Conservation (phyloP, 208 protist species). For the Acanthamoeba polyphaga region DNA sequence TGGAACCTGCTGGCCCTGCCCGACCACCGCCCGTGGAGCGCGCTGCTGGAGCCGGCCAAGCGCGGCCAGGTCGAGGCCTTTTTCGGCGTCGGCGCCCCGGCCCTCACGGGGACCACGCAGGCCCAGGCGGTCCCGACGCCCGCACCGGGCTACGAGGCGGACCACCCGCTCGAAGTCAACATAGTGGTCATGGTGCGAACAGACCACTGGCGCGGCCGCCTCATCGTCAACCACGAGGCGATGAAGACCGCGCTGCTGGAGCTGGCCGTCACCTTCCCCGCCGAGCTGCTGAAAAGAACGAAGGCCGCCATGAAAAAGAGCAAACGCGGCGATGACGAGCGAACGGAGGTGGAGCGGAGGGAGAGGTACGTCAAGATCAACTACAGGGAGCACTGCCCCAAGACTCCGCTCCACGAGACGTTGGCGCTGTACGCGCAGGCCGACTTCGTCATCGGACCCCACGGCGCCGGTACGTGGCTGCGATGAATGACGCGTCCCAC, state of each 20-base stretch:
- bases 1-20: slow-evolving; percentile 13
- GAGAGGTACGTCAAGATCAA: slow-evolving; percentile 16
- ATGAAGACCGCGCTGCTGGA: background rate
- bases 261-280: background rate
- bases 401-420: background rate
- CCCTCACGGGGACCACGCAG: background rate
- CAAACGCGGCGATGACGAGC: background rate
- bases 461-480: slow-evolving; percentile 10
- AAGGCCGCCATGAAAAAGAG: background rate
- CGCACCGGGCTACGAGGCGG: background rate
- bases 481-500: background rate
- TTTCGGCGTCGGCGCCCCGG: background rate
- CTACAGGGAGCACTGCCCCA: background rate
- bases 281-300: background rate
- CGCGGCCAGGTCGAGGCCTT: background rate
- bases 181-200: background rate
- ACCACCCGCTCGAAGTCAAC: slow-evolving; percentile 7
- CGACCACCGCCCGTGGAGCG: slow-evolving; percentile 11
- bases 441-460: slow-evolving; percentile 13
- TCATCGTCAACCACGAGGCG: slow-evolving; percentile 15
- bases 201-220: background rate
- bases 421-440: slow-evolving; percentile 5
- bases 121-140: background rate
- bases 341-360: background rate
- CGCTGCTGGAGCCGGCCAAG: background rate